phyloP scores from a whole-genome alignment of 176 grass and related monocot genomes.

The Carex littledalei region DNA sequence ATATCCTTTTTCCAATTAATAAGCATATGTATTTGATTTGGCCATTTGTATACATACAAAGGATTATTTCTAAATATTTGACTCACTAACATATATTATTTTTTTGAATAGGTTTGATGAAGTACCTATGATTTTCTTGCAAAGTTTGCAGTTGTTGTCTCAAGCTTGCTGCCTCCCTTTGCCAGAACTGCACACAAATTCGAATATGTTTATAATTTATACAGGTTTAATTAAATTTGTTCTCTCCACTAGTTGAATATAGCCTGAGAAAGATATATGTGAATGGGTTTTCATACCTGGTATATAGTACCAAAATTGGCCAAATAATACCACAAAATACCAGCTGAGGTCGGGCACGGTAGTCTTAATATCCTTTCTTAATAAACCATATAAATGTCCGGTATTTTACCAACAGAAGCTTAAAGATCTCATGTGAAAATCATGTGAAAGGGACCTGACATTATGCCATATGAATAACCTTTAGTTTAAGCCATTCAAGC shows the following conservation, averaged over 20 bases:
- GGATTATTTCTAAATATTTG: not conserved
- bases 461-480: not conserved
- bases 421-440: not conserved
- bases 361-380: not conserved
- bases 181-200: slow-evolving; percentile 68
- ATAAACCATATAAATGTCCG: not conserved
- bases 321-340: not conserved
- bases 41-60: not conserved
- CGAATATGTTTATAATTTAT: slow-evolving; percentile 4
- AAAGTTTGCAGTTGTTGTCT: slow-evolving; percentile 97
- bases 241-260: not conserved
- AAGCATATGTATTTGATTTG: not conserved
- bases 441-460: not conserved
- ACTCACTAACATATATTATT: not conserved
- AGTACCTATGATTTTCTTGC: slow-evolving; percentile 96
- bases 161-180: slow-evolving; percentile 93
- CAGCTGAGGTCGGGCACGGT: not conserved
- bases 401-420: not conserved
- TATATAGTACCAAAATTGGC: not conserved
- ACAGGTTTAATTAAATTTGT: not conserved
- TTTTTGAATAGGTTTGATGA: not conserved
- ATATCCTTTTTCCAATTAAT: not conserved
- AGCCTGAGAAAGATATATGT: not conserved
- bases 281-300: not conserved
- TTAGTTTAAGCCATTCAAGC: not conserved